phyloP scores from a whole-genome alignment of 768 basidiomycete species.

The Suillus weaverae region DNA sequence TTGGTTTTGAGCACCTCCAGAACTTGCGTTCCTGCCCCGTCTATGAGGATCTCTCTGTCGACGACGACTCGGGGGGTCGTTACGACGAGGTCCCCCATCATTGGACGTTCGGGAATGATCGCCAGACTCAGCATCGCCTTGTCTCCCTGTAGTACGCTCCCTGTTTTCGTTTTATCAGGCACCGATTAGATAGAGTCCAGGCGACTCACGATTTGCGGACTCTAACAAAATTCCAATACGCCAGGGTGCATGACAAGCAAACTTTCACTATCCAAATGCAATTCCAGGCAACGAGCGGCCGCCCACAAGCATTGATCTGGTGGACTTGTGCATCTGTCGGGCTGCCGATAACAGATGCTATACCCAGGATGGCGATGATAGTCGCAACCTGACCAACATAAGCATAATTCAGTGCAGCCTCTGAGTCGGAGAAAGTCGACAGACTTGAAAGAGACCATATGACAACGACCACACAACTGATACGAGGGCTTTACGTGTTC shows the following conservation, averaged over 20 bases:
- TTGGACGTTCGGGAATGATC: conserved; percentile 24
- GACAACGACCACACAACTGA: conserved; percentile 50
- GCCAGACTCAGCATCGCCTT: conserved; percentile 26
- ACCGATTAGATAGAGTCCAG: background rate
- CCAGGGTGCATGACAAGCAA: conserved; percentile 45
- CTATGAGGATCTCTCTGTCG: conserved; percentile 14
- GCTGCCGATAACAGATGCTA: conserved; percentile 48
- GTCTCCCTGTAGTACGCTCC: conserved; percentile 22
- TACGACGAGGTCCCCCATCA: conserved; percentile 11
- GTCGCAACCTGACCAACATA: conserved; percentile 43
- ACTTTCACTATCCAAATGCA: conserved; percentile 62
- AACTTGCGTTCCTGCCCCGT: conserved; percentile 20
- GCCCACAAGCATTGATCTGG: conserved; percentile 64
- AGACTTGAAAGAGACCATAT: conserved; percentile 57
- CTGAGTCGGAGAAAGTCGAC: conserved; percentile 14
- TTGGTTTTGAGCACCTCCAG: conserved; percentile 16
- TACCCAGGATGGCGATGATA: conserved; percentile 50
- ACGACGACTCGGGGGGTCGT: conserved; percentile 16
- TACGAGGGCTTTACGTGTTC: conserved; percentile 52
- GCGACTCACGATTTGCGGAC: conserved; percentile 34
- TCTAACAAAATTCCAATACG: conserved; percentile 55
- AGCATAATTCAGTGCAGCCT: conserved; percentile 16
- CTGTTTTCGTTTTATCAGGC: conserved; percentile 19
- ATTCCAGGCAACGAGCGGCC: conserved; percentile 69
- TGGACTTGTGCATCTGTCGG: conserved; percentile 39